Percentiles rank a stretch among this genome's conserved stretches.
phyloP scores from a whole-genome alignment of 2,329 filamentous ascomycete genomes.

The Plenodomus lindquistii region DNA sequence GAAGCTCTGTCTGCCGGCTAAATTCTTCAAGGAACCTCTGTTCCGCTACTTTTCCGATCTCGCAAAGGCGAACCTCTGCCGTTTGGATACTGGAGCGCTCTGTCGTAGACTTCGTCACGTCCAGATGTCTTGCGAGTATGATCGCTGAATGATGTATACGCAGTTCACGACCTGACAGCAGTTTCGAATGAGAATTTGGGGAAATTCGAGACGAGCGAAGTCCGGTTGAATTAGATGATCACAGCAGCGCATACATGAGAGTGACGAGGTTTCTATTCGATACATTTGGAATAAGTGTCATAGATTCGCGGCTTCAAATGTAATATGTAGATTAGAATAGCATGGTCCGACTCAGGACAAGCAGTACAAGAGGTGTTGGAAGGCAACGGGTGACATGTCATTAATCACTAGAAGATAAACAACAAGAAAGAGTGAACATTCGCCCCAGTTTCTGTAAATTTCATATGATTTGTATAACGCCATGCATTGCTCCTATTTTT shows the following conservation, averaged over 20 bases:
- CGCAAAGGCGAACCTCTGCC: conserved; percentile 16
- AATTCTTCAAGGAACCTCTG: conserved; percentile 23
- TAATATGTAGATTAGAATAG: not conserved
- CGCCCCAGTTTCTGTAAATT: conserved; percentile 37
- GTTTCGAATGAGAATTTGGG: too few species aligned
- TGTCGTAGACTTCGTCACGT: too few species aligned
- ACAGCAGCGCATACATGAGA: too few species aligned
- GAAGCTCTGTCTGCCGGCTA: conserved; percentile 28
- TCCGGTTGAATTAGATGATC: too few species aligned
- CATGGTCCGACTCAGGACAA: not conserved
- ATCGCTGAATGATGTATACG: too few species aligned
- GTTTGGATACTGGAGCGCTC: not conserved
- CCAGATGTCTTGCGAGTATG: too few species aligned
- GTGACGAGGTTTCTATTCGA: too few species aligned
- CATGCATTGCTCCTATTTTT: conserved; percentile 7
- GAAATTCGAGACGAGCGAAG: too few species aligned
- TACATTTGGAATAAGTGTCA: not conserved
- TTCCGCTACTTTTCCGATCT: conserved; percentile 4
- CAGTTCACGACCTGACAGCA: too few species aligned
- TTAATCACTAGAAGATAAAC: conserved; percentile 34
- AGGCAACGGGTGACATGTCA: conserved; percentile 44
- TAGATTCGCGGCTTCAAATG: not conserved
- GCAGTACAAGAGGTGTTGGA: conserved; percentile 20
- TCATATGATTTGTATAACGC: conserved; percentile 7
- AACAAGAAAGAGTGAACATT: conserved; percentile 40